Evolutionary conservation across 176 grass and related monocot species (phyloP), one percentile per base, ranked within the genome.

Genomic region (Eragrostis nindensis): DNA sequence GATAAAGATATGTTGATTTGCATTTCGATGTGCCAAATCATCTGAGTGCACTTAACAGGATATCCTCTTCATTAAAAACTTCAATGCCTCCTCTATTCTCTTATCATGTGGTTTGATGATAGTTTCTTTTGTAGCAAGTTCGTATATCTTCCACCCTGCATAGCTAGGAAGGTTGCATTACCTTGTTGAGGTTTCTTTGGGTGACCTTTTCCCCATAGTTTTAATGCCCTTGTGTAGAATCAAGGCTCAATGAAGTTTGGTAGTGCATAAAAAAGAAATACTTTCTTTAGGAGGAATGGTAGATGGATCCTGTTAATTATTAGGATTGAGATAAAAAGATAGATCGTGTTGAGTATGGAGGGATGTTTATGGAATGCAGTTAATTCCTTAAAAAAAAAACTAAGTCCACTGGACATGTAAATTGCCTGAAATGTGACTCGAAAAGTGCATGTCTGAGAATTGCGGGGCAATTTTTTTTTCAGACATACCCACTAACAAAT

Each of bases 131-230:
- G 69, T 21, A 12, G 73, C n/a, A n/a, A 53, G 62, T 42, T 19
- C 18, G 17, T 48, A 32, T 65, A 77, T 17, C 21, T 39, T 41
- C 29, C 14, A 44, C 40, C 7, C 36, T 64, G 16, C 45, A 60
- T 55, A 66, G 30, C 48, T 36, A 25, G 63, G 10, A 10, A 7
- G 13, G 21, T 73, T 83, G 45, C 38, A 57, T 84, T 41, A 69
- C 16, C 5, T 21, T 38, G 27, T 8, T 14, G 6, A 24, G 11
- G 21, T 8, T 68, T 17, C 73, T 27, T 72, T 43, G 38, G 30
- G 15, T 32, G 26, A 48, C n/a, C 38, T 65, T 80, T 7, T 67
- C 55, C 48, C 7, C 22, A 6, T n/a, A 46, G 22, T n/a, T 27
- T 66, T 15, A 46, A 56, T 66, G 29, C 53, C 44, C 47, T 45